A percentile compares a stretch with the other conserved stretches of the same genome.
Conservation (phyloP, 1,284 basidiomycete species). For the Trichosporon ovoides region DNA sequence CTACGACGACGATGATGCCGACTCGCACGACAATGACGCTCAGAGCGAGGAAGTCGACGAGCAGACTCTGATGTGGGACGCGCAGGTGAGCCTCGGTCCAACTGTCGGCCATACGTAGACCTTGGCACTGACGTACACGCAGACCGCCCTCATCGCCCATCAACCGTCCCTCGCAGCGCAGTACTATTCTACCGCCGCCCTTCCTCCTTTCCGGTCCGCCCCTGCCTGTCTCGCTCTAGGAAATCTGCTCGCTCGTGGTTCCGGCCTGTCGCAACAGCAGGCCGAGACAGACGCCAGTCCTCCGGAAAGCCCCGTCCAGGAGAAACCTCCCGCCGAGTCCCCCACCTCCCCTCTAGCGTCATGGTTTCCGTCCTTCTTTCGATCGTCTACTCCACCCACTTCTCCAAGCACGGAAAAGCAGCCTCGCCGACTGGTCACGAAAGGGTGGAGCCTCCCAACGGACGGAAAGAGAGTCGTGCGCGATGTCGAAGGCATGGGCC, state of each 20-base stretch:
- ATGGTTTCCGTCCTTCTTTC: constrained; percentile 23
- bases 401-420: neutral
- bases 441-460: constrained; percentile 38
- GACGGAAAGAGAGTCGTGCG: constrained; percentile 40
- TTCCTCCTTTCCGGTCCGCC: constrained; percentile 37
- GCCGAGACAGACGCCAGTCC: constrained; percentile 8
- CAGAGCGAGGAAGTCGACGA: constrained; percentile 26
- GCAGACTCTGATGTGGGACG: constrained; percentile 40
- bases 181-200: constrained; percentile 36
- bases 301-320: neutral
- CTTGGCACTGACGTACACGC: neutral
- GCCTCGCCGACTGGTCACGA: neutral
- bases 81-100: constrained; percentile 31
- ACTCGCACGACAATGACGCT: constrained; percentile 10
- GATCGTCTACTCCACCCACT: neutral
- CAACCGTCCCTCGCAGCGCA: constrained; percentile 35
- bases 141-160: constrained; percentile 43
- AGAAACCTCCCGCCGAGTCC: constrained; percentile 7
- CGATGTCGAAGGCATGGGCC: constrained; percentile 41
- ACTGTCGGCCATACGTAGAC: neutral
- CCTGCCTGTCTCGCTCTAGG: constrained; percentile 41
- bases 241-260: constrained; percentile 38
- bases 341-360: constrained; percentile 10
- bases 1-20: constrained; percentile 18
- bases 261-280: constrained; percentile 19